A percentile compares a stretch with the other conserved stretches of the same genome.
These are phyloP conservation scores for Sisymbrium altissimum DNA, from an alignment of 345 rosid genomes.

Conservation along the genomic window DNA sequence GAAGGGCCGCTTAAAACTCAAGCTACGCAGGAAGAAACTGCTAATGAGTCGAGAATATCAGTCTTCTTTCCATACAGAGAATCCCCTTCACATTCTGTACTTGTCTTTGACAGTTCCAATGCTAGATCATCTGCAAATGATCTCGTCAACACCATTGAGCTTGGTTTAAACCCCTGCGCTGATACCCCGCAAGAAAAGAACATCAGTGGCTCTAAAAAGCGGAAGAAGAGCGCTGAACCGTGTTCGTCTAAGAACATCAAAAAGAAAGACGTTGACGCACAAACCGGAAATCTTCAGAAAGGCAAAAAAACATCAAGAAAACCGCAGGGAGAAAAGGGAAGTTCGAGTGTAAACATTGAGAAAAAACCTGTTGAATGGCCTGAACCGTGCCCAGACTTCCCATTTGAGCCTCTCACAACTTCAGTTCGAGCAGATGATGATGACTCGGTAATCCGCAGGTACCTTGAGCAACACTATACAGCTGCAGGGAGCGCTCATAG, in stretches of 20 bases:
- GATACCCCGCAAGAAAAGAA: slow-evolving; percentile 5
- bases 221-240: neutral
- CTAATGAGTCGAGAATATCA: slow-evolving; percentile 19
- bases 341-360: neutral
- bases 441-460: slow-evolving; percentile 36
- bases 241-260: slow-evolving; percentile 13
- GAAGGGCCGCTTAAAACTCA: slow-evolving; percentile 12
- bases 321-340: neutral
- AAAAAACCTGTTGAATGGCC: slow-evolving; percentile 31
- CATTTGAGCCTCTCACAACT: slow-evolving; percentile 51
- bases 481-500: slow-evolving; percentile 22
- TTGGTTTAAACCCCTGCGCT: neutral
- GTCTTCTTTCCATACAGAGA: slow-evolving; percentile 22
- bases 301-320: neutral
- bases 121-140: slow-evolving; percentile 25
- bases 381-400: slow-evolving; percentile 42
- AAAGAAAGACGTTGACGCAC: slow-evolving; percentile 17
- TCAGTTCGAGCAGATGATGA: slow-evolving; percentile 35
- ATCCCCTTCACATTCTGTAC: slow-evolving; percentile 28
- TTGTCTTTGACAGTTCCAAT: neutral
- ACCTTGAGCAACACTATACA: slow-evolving; percentile 38
- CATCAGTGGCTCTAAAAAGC: slow-evolving; percentile 6
- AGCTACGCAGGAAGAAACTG: slow-evolving; percentile 21
- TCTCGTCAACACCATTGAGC: slow-evolving; percentile 5
- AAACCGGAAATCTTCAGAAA: neutral